Percentiles rank a stretch among this genome's conserved stretches.
phyloP scores from a whole-genome alignment of 192 early-diverging fungal genomes.

The Coemansia sp. region DNA sequence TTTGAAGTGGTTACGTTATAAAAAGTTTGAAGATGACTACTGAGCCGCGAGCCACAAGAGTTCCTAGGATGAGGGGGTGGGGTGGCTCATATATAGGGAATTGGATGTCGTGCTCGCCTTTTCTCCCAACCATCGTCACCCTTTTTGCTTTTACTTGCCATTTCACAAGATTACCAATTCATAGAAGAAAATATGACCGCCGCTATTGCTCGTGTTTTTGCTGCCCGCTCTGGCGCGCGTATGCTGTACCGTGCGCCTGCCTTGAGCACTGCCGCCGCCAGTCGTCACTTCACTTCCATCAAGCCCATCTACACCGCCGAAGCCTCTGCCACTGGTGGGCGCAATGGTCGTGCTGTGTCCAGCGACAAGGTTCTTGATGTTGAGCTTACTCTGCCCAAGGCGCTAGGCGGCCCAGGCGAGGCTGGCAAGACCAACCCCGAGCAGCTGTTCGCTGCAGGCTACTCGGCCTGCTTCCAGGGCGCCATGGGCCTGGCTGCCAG shows the following conservation, averaged over 20 bases:
- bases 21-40: background rate
- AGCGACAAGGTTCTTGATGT: slow-evolving; percentile 59
- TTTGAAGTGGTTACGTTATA: background rate
- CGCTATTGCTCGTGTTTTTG: slow-evolving; percentile 37
- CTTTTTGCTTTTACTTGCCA: background rate
- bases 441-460: slow-evolving; percentile 61
- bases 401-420: slow-evolving; percentile 59
- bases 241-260: slow-evolving; percentile 10
- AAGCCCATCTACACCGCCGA: slow-evolving; percentile 65
- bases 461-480: slow-evolving; percentile 64
- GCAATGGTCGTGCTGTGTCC: slow-evolving; percentile 60
- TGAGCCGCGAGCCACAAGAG: background rate
- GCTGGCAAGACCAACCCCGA: slow-evolving; percentile 63
- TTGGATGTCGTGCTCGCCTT: background rate
- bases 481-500: slow-evolving; percentile 58
- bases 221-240: slow-evolving; percentile 27
- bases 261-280: slow-evolving; percentile 11
- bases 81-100: background rate
- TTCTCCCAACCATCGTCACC: background rate
- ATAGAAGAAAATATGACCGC: slow-evolving; percentile 21
- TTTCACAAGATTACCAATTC: background rate
- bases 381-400: slow-evolving; percentile 60
- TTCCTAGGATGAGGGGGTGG: background rate
- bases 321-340: slow-evolving; percentile 57
- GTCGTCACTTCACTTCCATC: slow-evolving; percentile 49